These are phyloP conservation scores for Amanita inopinata DNA, from an alignment of 768 basidiomycete species.

Conservation along the genomic window DNA sequence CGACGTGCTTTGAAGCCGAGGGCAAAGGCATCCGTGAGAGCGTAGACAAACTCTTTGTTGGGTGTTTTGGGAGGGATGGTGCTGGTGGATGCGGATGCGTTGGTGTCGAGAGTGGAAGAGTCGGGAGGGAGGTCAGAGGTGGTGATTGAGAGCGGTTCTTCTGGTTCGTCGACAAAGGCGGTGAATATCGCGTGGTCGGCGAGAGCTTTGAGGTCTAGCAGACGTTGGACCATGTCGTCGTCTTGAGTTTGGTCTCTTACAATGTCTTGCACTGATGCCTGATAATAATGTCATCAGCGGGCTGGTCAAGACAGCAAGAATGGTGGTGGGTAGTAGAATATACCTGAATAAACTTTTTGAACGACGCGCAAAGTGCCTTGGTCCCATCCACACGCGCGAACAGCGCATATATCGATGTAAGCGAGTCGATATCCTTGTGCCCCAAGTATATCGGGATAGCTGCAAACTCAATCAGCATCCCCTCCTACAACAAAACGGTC, in stretches of 20 bases:
- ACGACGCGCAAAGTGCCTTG: conserved; percentile 46
- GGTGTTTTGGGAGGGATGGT: conserved; percentile 24
- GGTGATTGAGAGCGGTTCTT: conserved; percentile 12
- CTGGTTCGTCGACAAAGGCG: conserved; percentile 40
- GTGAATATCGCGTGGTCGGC: conserved; percentile 38
- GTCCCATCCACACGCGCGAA: conserved; percentile 50
- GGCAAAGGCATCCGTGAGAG: conserved; percentile 62
- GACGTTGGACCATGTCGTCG: conserved; percentile 67
- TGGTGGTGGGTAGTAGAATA: conserved; percentile 9
- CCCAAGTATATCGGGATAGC: conserved; percentile 42
- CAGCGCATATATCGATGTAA: conserved; percentile 48
- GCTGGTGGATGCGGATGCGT: conserved; percentile 20
- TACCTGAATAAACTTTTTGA: conserved; percentile 55
- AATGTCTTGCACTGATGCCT: conserved; percentile 54
- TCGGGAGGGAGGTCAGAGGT: conserved; percentile 12
- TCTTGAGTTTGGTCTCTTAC: conserved; percentile 55
- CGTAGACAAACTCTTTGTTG: conserved; percentile 54
- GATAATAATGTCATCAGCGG: neutral
- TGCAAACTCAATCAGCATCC: conserved; percentile 15
- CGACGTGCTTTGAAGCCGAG: conserved; percentile 65
- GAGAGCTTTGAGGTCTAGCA: conserved; percentile 58
- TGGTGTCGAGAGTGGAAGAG: conserved; percentile 3
- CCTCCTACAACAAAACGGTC: neutral
- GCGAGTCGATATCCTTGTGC: conserved; percentile 28
- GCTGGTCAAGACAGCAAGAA: neutral